Percentiles rank a stretch among this genome's conserved stretches.
These are phyloP conservation scores for Gossypium lobatum DNA, from an alignment of 441 rosid genomes.

Conservation along the genomic window DNA sequence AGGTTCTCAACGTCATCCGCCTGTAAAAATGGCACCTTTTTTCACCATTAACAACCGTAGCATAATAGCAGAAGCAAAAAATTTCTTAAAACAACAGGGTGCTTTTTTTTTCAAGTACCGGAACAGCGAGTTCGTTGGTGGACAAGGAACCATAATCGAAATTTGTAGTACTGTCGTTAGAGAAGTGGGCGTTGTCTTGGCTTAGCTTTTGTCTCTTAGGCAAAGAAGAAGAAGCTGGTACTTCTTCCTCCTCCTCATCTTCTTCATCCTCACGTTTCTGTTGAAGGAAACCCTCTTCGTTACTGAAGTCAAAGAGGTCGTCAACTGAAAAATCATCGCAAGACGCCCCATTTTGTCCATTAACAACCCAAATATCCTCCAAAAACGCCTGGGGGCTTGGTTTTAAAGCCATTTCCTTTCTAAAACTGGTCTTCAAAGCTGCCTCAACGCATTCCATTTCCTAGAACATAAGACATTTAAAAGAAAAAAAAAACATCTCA, in stretches of 20 bases:
- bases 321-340: constrained; percentile 61
- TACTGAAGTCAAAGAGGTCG: constrained; percentile 67
- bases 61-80: neutral
- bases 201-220: constrained; percentile 17
- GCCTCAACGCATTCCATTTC: constrained; percentile 64
- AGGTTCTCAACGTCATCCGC: constrained; percentile 66
- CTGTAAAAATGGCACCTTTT: constrained; percentile 32
- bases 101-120: constrained; percentile 31
- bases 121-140: constrained; percentile 47
- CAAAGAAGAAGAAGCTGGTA: constrained; percentile 12
- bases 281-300: constrained; percentile 44
- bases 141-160: constrained; percentile 40
- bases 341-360: constrained; percentile 34
- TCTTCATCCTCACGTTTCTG: constrained; percentile 23
- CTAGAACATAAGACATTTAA: neutral
- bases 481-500: constrained; percentile 4
- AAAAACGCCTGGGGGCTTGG: constrained; percentile 13
- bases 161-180: constrained; percentile 10
- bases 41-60: neutral
- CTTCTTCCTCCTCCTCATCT: constrained; percentile 6
- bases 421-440: constrained; percentile 44
- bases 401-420: constrained; percentile 27
- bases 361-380: constrained; percentile 33
- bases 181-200: constrained; percentile 7
- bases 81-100: neutral